Evolutionary conservation across 2,329 filamentous ascomycete genomes (phyloP).

Genomic region (Aspergillus tubingensis): DNA sequence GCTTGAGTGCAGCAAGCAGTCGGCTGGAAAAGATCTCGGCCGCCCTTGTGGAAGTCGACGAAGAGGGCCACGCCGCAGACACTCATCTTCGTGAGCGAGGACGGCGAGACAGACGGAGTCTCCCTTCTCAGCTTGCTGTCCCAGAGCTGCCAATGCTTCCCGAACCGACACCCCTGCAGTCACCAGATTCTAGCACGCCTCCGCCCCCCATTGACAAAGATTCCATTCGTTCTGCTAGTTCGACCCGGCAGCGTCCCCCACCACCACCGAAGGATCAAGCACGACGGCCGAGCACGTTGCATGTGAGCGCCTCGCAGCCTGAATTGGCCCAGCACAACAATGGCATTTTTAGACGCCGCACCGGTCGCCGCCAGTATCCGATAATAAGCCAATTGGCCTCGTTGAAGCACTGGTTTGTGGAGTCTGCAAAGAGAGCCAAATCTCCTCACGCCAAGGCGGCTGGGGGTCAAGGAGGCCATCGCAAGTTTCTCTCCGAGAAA

Average conservation of each 20-base stretch:
- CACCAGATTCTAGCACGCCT: constrained; percentile 44
- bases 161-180: constrained; percentile 53
- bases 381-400: constrained; percentile 68
- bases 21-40: constrained; percentile 79
- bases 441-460: constrained; percentile 51
- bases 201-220: constrained; percentile 75
- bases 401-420: constrained; percentile 73
- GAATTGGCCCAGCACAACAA: constrained; percentile 61
- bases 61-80: constrained; percentile 62
- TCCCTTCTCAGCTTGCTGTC: constrained; percentile 62
- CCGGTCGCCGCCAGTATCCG: constrained; percentile 60
- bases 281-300: constrained; percentile 78
- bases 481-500: constrained; percentile 43
- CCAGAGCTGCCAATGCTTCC: constrained; percentile 77
- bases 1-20: constrained; percentile 86
- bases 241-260: constrained; percentile 73
- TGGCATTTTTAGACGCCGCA: constrained; percentile 57
- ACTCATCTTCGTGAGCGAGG: constrained; percentile 70
- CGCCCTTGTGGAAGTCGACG: constrained; percentile 74
- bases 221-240: constrained; percentile 72
- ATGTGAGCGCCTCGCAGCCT: constrained; percentile 73
- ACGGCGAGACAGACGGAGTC: constrained; percentile 73
- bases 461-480: constrained; percentile 29
- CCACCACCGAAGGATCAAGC: constrained; percentile 86
- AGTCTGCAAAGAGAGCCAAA: constrained; percentile 64